Percentiles rank a stretch among this genome's conserved stretches.
Evolutionary conservation across 2,329 filamentous ascomycete genomes (phyloP).

Genomic region (Shiraia bambusicola): DNA sequence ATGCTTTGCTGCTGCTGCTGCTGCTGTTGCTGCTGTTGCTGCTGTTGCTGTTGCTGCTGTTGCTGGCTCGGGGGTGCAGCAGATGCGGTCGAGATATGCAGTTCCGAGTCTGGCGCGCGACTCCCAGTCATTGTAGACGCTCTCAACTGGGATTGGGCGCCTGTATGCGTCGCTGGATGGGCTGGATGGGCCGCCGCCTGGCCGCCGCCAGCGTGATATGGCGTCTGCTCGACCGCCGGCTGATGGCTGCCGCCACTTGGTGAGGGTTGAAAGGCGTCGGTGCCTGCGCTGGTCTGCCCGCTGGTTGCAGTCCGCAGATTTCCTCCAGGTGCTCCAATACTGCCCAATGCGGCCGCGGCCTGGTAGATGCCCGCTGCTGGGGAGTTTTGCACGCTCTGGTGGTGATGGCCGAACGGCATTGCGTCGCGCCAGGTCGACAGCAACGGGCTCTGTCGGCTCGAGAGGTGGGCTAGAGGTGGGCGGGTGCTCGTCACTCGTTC

Average conservation of each 20-base stretch:
- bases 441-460: slow-evolving; percentile 5
- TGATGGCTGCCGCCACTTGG: slow-evolving; percentile 34
- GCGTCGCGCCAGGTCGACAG: slow-evolving; percentile 18
- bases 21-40: slow-evolving; percentile 31
- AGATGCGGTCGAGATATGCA: slow-evolving; percentile 54
- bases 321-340: slow-evolving; percentile 49
- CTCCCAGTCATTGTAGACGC: slow-evolving; percentile 36
- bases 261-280: slow-evolving; percentile 47
- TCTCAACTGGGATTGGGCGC: slow-evolving; percentile 55
- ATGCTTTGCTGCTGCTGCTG: slow-evolving; percentile 46
- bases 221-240: slow-evolving; percentile 9
- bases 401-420: slow-evolving; percentile 45
- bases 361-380: slow-evolving; percentile 49
- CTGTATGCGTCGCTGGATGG: slow-evolving; percentile 44
- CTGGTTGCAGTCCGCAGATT: slow-evolving; percentile 44
- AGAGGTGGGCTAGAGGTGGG: not conserved
- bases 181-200: slow-evolving; percentile 37
- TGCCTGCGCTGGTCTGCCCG: slow-evolving; percentile 47
- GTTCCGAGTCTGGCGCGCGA: slow-evolving; percentile 55
- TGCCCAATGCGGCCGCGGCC: slow-evolving; percentile 50
- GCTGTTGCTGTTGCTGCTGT: slow-evolving; percentile 17
- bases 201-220: slow-evolving; percentile 7
- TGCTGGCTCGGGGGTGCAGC: slow-evolving; percentile 26
- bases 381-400: slow-evolving; percentile 34
- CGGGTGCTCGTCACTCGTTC: slow-evolving; percentile 6